These are phyloP conservation scores for Lanmaoa rubissima DNA, from an alignment of 768 basidiomycete species.

Conservation along the genomic window DNA sequence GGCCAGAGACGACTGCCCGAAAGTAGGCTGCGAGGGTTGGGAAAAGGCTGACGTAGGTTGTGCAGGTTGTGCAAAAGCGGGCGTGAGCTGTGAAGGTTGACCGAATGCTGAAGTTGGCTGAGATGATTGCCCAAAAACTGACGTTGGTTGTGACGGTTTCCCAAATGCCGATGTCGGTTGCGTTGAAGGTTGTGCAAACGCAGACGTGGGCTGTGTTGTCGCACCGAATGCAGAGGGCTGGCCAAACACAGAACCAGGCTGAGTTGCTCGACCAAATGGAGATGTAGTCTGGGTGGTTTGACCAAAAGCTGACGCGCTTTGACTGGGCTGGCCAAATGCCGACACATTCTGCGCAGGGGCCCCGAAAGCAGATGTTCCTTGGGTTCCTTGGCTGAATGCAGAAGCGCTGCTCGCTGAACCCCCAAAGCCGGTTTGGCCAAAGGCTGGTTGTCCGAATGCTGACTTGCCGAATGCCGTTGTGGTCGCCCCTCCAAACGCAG, in stretches of 20 bases:
- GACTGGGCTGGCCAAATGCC: conserved; percentile 39
- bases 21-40: conserved; percentile 34
- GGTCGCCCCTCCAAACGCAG: conserved; percentile 34
- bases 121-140: conserved; percentile 34
- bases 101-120: conserved; percentile 38
- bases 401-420: conserved; percentile 10
- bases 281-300: conserved; percentile 28
- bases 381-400: conserved; percentile 29
- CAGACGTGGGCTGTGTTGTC: conserved; percentile 27
- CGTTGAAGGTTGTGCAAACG: conserved; percentile 27
- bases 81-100: conserved; percentile 28
- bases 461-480: conserved; percentile 24
- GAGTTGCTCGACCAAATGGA: conserved; percentile 34
- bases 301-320: conserved; percentile 37
- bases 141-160: conserved; percentile 23
- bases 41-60: conserved; percentile 28
- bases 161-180: conserved; percentile 37
- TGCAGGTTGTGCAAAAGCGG: conserved; percentile 32
- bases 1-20: conserved; percentile 42
- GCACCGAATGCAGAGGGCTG: conserved; percentile 37
- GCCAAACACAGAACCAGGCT: conserved; percentile 37
- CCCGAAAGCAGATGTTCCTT: conserved; percentile 36
- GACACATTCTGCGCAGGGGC: conserved; percentile 33
- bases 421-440: conserved; percentile 38
- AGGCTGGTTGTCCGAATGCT: conserved; percentile 39